Evolutionary conservation across 139 green algal species (phyloP), one percentile per base, ranked within the genome.

Genomic region (Chlorella sorokiniana): DNA sequence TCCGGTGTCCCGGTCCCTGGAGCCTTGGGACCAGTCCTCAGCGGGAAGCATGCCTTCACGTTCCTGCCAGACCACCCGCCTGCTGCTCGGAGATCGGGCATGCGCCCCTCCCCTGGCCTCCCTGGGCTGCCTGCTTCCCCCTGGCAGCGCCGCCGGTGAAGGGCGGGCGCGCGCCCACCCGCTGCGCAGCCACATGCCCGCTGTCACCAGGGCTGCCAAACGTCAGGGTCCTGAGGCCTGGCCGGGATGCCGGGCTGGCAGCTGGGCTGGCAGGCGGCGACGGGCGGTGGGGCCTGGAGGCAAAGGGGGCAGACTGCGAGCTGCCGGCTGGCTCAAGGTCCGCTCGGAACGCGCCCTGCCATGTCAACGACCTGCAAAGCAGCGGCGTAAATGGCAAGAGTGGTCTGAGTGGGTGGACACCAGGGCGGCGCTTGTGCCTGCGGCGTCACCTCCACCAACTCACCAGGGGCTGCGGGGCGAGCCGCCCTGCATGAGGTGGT

Each of bases 401-500:
- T n/a, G n/a, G n/a, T n/a, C n/a, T n/a, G n/a, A n/a, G n/a, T n/a
- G n/a, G n/a, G n/a, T n/a, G n/a, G 10, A 29, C 59, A 64, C 54
- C 11, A 20, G 25, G 9, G 22, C 52, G 25, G 6, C 52, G 22
- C 52, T 61, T 23, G 52, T 61, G 52, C 52, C 52, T 25, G 59
- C 25, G 22, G 59, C 4, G 16, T 10, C 59, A 4, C 61, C 61
- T 4, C n/a, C 9, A 20, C 62, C 18, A 1, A 9, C 35, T 37
- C 35, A 74, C 76, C 63, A 76, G 8, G 76, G 76, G 62, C 62
- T 67, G 63, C 62, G 44, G 22, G 78, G 52, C 44, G 29, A 67
- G 63, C 23, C 41, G 63, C 35, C 76, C 63, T 64, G 59, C 44
- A 31, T 69, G 37, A 40, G 9, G 56, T 35, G 42, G 31, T n/a